phyloP scores from a whole-genome alignment of 768 basidiomycete species.

The Zangia roseola region DNA sequence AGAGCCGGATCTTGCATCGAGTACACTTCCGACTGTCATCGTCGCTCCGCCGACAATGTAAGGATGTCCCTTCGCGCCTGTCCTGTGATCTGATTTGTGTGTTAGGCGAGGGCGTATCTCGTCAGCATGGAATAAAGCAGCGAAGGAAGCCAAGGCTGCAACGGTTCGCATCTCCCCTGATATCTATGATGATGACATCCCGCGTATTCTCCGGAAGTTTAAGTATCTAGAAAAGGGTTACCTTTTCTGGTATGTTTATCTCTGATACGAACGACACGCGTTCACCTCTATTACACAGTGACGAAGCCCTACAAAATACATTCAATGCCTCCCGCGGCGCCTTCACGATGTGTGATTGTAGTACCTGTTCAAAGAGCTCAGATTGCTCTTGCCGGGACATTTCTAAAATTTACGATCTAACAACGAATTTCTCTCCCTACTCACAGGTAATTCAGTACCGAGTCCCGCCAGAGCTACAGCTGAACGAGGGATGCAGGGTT shows the following conservation, averaged over 20 bases:
- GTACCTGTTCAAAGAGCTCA: slow-evolving; percentile 31
- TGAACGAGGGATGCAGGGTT: slow-evolving; percentile 37
- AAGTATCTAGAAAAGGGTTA: slow-evolving; percentile 55
- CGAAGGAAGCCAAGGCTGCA: slow-evolving; percentile 28
- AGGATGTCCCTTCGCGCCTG: not conserved
- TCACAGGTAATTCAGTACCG: slow-evolving; percentile 26
- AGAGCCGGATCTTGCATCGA: not conserved
- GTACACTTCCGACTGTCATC: slow-evolving; percentile 15
- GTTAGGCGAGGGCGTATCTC: slow-evolving; percentile 27
- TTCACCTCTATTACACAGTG: slow-evolving; percentile 16
- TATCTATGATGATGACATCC: slow-evolving; percentile 39
- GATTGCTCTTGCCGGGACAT: slow-evolving; percentile 49
- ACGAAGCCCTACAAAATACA: slow-evolving; percentile 10
- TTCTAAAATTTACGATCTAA: slow-evolving; percentile 38
- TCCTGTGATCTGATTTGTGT: slow-evolving; percentile 1
- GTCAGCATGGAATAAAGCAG: slow-evolving; percentile 31
- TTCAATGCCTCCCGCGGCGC: slow-evolving; percentile 31
- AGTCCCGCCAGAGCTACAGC: not conserved
- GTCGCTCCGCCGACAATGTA: slow-evolving; percentile 24
- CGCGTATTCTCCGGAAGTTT: slow-evolving; percentile 43
- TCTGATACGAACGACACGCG: slow-evolving; percentile 1
- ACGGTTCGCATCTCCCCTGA: slow-evolving; percentile 33
- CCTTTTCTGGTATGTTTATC: slow-evolving; percentile 38
- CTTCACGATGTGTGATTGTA: slow-evolving; percentile 47
- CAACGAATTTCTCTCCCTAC: slow-evolving; percentile 42